A percentile compares a stretch with the other conserved stretches of the same genome.
Evolutionary conservation across 2,329 filamentous ascomycete species (phyloP).

Genomic region (Chrysosphaeria jannelii): DNA sequence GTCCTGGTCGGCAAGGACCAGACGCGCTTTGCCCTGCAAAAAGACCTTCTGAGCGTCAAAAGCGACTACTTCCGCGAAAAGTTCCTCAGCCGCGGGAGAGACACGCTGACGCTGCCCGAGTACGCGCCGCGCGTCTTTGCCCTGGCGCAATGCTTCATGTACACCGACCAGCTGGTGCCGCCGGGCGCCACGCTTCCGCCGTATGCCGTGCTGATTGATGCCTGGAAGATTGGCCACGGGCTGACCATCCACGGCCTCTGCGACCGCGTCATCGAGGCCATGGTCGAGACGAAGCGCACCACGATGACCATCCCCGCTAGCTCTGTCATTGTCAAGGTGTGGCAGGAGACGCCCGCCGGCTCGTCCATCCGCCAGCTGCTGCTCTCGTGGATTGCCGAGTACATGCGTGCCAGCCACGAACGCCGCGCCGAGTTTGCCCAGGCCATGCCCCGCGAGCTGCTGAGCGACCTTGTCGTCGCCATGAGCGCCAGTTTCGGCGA

Average conservation of each 20-base stretch:
- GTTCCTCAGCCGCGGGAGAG: slow-evolving; percentile 8
- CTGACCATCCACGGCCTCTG: slow-evolving; percentile 23
- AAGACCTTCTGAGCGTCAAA: slow-evolving; percentile 23
- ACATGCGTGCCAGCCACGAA: slow-evolving; percentile 24
- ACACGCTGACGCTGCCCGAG: slow-evolving; percentile 17
- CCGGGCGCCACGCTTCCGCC: slow-evolving; percentile 10
- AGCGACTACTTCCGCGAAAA: slow-evolving; percentile 17
- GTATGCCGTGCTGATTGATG: slow-evolving; percentile 21
- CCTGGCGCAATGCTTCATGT: slow-evolving; percentile 23
- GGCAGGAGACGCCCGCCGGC: slow-evolving; percentile 28
- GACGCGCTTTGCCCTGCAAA: slow-evolving; percentile 24
- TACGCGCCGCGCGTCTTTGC: slow-evolving; percentile 19
- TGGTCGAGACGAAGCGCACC: slow-evolving; percentile 21
- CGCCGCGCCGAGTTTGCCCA: slow-evolving; percentile 26
- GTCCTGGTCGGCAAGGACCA: slow-evolving; percentile 21
- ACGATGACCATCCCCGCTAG: slow-evolving; percentile 26
- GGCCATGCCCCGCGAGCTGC: slow-evolving; percentile 27
- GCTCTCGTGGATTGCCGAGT: slow-evolving; percentile 30
- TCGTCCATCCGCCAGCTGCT: slow-evolving; percentile 27
- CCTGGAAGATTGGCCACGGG: slow-evolving; percentile 24
- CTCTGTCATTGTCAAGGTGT: slow-evolving; percentile 26
- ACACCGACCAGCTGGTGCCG: slow-evolving; percentile 17
- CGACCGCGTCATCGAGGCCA: slow-evolving; percentile 22
- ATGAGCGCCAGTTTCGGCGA: slow-evolving; percentile 17
- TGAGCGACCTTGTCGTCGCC: slow-evolving; percentile 29